A percentile compares a stretch with the other conserved stretches of the same genome.
phyloP scores from a whole-genome alignment of 495 filamentous ascomycete species.

The Aspergillus biplanus region DNA sequence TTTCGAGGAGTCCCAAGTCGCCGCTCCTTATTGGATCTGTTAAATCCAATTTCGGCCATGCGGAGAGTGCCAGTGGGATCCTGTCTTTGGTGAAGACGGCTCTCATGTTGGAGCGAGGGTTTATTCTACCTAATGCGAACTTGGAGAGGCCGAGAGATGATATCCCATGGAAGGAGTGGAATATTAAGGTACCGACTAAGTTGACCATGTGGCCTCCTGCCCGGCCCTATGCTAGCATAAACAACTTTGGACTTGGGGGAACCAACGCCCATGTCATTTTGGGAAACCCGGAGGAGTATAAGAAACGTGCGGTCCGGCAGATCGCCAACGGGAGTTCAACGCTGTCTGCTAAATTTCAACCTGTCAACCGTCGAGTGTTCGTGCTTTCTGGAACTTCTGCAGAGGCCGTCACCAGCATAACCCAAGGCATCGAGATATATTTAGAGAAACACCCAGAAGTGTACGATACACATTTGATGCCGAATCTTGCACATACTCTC shows the following conservation, averaged over 20 bases:
- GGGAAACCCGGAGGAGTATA: not conserved
- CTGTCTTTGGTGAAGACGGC: slow-evolving; percentile 32
- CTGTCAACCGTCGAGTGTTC: not conserved
- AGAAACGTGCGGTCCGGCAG: too few species aligned
- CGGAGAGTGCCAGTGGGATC: slow-evolving; percentile 39
- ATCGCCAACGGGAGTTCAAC: not conserved
- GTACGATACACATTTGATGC: too few species aligned
- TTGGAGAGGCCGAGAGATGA: too few species aligned
- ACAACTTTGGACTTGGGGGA: slow-evolving; percentile 65
- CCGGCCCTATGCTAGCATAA: slow-evolving; percentile 36
- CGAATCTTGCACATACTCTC: not conserved
- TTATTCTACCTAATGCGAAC: slow-evolving; percentile 62
- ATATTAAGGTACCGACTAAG: slow-evolving; percentile 55
- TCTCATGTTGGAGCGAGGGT: slow-evolving; percentile 49
- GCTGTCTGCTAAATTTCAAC: not conserved
- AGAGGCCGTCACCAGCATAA: not conserved
- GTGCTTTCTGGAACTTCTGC: not conserved
- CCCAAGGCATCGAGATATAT: not conserved
- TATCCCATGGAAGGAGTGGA: too few species aligned
- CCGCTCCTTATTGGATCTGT: slow-evolving; percentile 51
- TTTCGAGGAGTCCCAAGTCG: not conserved
- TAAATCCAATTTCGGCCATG: slow-evolving; percentile 58
- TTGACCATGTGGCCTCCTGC: slow-evolving; percentile 40
- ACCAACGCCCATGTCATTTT: slow-evolving; percentile 66
- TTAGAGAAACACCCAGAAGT: not conserved